phyloP scores from a whole-genome alignment of 768 basidiomycete species.

The Pholiota conissans region DNA sequence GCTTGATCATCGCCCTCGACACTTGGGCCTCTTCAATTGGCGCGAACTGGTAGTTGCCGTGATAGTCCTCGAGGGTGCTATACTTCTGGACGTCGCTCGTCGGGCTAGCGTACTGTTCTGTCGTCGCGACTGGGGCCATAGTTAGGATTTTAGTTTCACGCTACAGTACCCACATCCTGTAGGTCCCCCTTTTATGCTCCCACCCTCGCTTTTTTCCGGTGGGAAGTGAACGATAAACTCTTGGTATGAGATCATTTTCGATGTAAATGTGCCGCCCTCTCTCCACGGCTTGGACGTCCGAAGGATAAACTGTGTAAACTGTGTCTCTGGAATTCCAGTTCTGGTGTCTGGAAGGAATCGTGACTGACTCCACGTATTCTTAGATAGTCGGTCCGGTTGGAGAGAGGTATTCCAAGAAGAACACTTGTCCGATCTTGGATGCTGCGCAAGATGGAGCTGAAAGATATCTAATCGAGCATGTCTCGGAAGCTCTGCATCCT shows the following conservation, averaged over 20 bases:
- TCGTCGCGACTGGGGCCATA: constrained; percentile 29
- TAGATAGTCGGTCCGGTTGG: background rate
- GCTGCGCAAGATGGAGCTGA: too few species aligned
- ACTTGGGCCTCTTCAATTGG: constrained; percentile 78
- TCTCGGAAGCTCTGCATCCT: too few species aligned
- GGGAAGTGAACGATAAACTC: constrained; percentile 15
- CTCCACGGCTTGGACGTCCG: background rate
- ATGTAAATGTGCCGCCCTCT: background rate
- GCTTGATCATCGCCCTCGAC: constrained; percentile 73
- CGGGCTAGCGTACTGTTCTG: constrained; percentile 6
- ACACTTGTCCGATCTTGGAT: too few species aligned
- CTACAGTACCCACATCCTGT: background rate
- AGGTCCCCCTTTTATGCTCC: background rate
- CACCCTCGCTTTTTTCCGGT: constrained; percentile 8
- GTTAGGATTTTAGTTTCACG: background rate
- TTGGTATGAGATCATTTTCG: constrained; percentile 11
- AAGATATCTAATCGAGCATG: too few species aligned
- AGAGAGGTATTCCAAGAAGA: background rate
- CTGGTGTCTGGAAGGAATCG: background rate
- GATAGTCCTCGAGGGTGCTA: constrained; percentile 53
- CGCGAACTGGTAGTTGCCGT: constrained; percentile 67
- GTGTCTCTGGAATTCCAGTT: background rate
- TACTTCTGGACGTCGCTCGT: constrained; percentile 24
- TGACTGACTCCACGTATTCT: background rate
- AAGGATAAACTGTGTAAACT: background rate